Percentiles rank a stretch among this genome's conserved stretches.
phyloP scores from a whole-genome alignment of 805 yeast genomes.

The Pichia phayaonensis region DNA sequence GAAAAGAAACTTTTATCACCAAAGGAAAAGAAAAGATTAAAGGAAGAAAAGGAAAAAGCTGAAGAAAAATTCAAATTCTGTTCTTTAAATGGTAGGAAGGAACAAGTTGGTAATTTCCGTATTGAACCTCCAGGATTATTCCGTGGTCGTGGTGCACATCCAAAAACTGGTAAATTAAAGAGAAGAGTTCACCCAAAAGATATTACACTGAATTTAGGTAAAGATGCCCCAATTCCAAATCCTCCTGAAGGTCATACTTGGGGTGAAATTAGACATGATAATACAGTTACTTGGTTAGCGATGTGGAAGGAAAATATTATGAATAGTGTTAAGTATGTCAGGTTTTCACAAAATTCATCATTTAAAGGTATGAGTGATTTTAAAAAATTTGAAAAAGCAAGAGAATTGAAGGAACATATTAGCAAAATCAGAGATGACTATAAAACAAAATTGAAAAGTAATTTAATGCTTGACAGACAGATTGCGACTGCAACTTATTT shows the following conservation, averaged over 20 bases:
- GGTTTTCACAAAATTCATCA: conserved; percentile 86
- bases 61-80: conserved; percentile 84
- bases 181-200: conserved; percentile 86
- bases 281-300: conserved; percentile 91
- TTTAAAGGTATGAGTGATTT: conserved; percentile 86
- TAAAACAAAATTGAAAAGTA: conserved; percentile 57
- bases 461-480: conserved; percentile 78
- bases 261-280: conserved; percentile 87
- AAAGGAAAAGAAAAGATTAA: conserved; percentile 68
- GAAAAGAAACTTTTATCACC: conserved; percentile 61
- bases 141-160: conserved; percentile 96
- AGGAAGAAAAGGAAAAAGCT: conserved; percentile 60
- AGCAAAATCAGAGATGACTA: conserved; percentile 72
- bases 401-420: conserved; percentile 70
- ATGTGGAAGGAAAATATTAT: conserved; percentile 95
- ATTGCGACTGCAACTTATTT: conserved; percentile 90
- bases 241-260: conserved; percentile 86
- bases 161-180: conserved; percentile 88
- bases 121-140: conserved; percentile 96
- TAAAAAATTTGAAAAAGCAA: conserved; percentile 89
- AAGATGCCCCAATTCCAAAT: conserved; percentile 62
- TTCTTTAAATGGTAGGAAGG: conserved; percentile 76
- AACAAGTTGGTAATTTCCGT: conserved; percentile 88
- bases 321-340: conserved; percentile 75
- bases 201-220: conserved; percentile 74